Percentiles rank a stretch among this genome's conserved stretches.
phyloP scores from a whole-genome alignment of 75 land plant species.

The Pseudotsuga menziesii region DNA sequence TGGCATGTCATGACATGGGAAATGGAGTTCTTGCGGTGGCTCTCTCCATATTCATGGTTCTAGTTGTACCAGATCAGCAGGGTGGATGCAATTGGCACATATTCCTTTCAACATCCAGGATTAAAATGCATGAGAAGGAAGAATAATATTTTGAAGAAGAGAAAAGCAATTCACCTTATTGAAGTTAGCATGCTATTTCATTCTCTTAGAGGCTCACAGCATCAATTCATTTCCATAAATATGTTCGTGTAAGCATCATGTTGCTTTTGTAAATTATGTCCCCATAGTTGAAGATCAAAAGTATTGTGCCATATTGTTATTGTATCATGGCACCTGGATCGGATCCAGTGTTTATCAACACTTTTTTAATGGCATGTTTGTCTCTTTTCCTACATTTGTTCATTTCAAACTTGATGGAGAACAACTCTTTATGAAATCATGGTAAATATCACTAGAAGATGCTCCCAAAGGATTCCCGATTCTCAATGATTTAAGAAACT shows the following conservation, averaged over 20 bases:
- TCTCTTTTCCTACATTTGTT: background rate
- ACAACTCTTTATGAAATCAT: background rate
- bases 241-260: background rate
- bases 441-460: background rate
- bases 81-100: background rate
- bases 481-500: background rate
- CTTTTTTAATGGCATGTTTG: background rate
- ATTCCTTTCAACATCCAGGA: background rate
- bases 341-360: background rate
- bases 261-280: background rate
- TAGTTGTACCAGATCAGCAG: background rate
- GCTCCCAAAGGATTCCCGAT: background rate
- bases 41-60: background rate
- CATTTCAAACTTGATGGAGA: background rate
- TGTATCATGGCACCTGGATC: background rate
- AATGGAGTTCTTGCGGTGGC: background rate
- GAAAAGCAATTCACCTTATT: background rate
- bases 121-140: background rate
- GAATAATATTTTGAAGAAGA: background rate
- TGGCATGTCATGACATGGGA: background rate
- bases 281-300: background rate
- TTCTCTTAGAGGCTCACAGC: background rate
- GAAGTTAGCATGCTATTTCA: background rate
- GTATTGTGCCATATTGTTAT: background rate
- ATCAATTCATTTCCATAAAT: too few relatives aligned